Evolutionary conservation across 805 yeast genomes (phyloP).

Genomic region (Wickerhamomyces subpelliculosus): DNA sequence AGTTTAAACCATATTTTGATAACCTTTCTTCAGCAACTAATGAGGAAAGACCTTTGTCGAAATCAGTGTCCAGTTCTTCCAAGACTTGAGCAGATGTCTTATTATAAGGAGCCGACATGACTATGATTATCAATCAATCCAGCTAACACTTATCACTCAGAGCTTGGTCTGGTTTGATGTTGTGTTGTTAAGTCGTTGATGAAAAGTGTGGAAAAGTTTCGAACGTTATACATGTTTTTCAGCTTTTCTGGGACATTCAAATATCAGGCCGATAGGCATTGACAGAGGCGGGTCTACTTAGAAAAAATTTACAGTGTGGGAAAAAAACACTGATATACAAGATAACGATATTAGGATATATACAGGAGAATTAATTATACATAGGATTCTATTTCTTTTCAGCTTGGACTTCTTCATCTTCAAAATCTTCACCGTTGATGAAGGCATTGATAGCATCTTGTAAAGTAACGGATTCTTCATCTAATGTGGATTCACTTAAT

Average conservation of each 20-base stretch:
- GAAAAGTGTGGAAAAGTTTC: background rate
- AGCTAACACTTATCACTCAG: too few relatives aligned
- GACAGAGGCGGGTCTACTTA: too few relatives aligned
- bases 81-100: slow-evolving; percentile 7
- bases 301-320: too few relatives aligned
- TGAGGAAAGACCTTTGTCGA: slow-evolving; percentile 10
- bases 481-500: slow-evolving; percentile 38
- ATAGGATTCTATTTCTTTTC: background rate
- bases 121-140: background rate
- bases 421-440: slow-evolving; percentile 34
- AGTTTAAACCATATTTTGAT: slow-evolving; percentile 15
- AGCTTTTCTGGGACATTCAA: too few relatives aligned
- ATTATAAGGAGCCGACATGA: slow-evolving; percentile 8
- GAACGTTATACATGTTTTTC: too few relatives aligned
- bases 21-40: slow-evolving; percentile 10
- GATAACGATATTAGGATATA: too few relatives aligned
- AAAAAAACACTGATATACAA: too few relatives aligned
- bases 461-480: slow-evolving; percentile 51
- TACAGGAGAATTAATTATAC: background rate
- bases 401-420: slow-evolving; percentile 1
- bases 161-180: background rate
- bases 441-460: slow-evolving; percentile 49
- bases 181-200: background rate
- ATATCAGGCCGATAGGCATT: too few relatives aligned
- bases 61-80: slow-evolving; percentile 8